phyloP scores from a whole-genome alignment of 2,329 filamentous ascomycete species.

The Hirsutella minnesotensis region DNA sequence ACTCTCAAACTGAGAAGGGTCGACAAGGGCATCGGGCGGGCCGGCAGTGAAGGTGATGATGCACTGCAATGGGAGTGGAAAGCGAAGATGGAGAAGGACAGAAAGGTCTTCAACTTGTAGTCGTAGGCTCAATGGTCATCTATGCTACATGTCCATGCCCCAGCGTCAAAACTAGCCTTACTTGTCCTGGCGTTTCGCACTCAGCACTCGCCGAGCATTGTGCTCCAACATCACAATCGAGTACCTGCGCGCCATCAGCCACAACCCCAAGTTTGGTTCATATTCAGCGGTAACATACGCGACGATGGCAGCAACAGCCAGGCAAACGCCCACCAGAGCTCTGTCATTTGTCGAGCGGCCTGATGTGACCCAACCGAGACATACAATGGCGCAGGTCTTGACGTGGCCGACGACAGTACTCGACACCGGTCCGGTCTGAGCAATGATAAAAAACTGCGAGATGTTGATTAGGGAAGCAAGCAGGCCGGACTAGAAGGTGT shows the following conservation, averaged over 20 bases:
- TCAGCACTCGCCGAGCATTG: slow-evolving; percentile 13
- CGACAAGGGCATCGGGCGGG: slow-evolving; percentile 71
- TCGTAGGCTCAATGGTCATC: neutral
- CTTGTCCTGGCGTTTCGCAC: neutral
- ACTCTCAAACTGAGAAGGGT: slow-evolving; percentile 76
- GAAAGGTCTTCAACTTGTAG: slow-evolving; percentile 87
- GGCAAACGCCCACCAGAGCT: slow-evolving; percentile 40
- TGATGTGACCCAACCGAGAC: slow-evolving; percentile 46
- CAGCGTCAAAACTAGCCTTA: neutral
- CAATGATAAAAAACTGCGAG: slow-evolving; percentile 51
- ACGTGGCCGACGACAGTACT: slow-evolving; percentile 55
- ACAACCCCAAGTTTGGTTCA: slow-evolving; percentile 21
- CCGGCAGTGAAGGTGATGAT: slow-evolving; percentile 55
- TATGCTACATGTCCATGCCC: neutral
- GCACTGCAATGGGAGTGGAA: slow-evolving; percentile 96
- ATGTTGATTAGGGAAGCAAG: slow-evolving; percentile 56
- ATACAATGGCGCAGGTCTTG: slow-evolving; percentile 55
- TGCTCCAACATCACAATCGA: slow-evolving; percentile 35
- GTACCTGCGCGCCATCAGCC: slow-evolving; percentile 22
- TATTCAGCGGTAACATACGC: slow-evolving; percentile 31
- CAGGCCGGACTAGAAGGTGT: slow-evolving; percentile 37
- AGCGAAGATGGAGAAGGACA: slow-evolving; percentile 82
- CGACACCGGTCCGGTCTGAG: slow-evolving; percentile 49
- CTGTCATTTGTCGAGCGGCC: slow-evolving; percentile 44
- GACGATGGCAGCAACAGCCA: slow-evolving; percentile 46